Evolutionary conservation across 345 rosid species (phyloP).

Genomic region (Eucalyptus marginata): DNA sequence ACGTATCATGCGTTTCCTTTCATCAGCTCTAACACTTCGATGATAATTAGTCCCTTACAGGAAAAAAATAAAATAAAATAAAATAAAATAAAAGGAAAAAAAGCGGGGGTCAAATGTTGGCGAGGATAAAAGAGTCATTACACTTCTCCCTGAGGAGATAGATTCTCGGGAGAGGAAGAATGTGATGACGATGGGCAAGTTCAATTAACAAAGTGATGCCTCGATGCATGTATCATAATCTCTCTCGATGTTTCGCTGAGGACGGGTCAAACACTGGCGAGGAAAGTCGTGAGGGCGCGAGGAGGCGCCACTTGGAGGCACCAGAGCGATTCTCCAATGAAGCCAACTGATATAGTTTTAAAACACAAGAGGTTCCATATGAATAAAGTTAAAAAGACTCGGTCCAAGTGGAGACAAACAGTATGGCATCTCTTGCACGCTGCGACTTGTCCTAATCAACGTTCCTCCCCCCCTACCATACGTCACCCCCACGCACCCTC

Average conservation of each 20-base stretch:
- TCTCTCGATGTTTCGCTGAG: background rate
- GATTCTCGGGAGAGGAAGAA: background rate
- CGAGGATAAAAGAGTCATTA: background rate
- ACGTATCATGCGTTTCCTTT: background rate
- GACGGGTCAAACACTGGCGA: slow-evolving; percentile 15
- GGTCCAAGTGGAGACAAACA: background rate
- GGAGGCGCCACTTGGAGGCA: slow-evolving; percentile 36
- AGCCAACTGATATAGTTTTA: slow-evolving; percentile 13
- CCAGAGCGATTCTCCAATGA: background rate
- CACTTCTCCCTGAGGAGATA: background rate
- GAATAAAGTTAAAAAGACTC: background rate
- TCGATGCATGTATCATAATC: background rate
- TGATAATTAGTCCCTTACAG: fast-evolving
- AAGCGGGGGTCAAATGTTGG: background rate
- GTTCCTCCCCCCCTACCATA: too few relatives aligned
- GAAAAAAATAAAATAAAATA: too few relatives aligned
- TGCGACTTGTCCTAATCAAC: background rate
- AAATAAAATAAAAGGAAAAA: too few relatives aligned
- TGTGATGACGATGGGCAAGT: background rate
- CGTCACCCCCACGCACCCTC: background rate
- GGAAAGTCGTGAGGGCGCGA: background rate
- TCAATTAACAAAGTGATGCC: background rate
- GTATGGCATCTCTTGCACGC: background rate
- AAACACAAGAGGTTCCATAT: background rate
- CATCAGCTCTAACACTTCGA: background rate